Conservation (phyloP, 805 yeast species). For the Wickerhamiella vanderwaltii region DNA sequence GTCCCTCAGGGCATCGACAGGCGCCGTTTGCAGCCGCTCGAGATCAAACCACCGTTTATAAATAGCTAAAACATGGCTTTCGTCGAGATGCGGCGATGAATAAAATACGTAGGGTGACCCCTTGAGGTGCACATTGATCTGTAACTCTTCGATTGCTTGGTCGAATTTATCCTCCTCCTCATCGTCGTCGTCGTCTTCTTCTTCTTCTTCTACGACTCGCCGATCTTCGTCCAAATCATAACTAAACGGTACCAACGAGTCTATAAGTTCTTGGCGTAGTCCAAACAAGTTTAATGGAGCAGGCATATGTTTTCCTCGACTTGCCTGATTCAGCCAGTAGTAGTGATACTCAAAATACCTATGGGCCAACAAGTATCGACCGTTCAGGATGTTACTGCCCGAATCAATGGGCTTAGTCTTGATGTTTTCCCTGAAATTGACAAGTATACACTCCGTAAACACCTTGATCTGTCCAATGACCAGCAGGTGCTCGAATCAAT, state of each 20-base stretch:
- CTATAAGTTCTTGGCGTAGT: neutral
- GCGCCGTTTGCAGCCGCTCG: constrained; percentile 32
- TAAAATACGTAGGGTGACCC: constrained; percentile 58
- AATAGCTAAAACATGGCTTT: constrained; percentile 43
- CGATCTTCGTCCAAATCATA: neutral
- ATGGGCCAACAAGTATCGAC: constrained; percentile 9
- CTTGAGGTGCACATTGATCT: constrained; percentile 21
- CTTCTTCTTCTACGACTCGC: neutral
- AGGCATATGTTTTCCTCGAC: neutral
- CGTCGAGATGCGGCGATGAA: constrained; percentile 36
- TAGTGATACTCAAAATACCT: neutral
- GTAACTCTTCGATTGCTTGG: constrained; percentile 16
- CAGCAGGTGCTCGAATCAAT: constrained; percentile 3
- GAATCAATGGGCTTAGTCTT: neutral
- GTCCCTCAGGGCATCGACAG: constrained; percentile 36
- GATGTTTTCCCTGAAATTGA: constrained; percentile 3
- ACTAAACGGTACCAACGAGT: neutral
- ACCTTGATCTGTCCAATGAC: neutral
- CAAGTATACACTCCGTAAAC: neutral
- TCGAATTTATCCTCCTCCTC: neutral
- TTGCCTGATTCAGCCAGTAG: neutral
- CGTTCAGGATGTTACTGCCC: neutral
- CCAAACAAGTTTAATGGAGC: constrained; percentile 7
- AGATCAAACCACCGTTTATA: constrained; percentile 51
- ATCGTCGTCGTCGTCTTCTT: neutral